Conservation (phyloP, 176 grass and related monocot species). For the Tillandsia leiboldiana region DNA sequence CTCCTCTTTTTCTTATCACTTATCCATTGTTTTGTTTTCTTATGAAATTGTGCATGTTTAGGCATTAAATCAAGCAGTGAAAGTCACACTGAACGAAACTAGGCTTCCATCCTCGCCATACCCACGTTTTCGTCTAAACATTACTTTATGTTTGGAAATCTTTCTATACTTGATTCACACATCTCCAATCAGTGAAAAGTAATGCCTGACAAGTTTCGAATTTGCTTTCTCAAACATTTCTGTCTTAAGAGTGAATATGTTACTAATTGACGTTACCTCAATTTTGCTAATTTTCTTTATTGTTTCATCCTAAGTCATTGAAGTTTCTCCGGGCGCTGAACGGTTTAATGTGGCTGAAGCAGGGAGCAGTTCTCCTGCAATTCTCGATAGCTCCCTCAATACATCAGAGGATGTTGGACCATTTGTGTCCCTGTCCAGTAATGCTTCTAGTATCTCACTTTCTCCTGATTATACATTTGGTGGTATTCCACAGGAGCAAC, state of each 20-base stretch:
- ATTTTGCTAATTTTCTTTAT: neutral
- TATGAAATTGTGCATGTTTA: neutral
- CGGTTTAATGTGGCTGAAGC: conserved; percentile 12
- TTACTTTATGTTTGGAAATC: no score
- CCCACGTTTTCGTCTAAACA: no score
- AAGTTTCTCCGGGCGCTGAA: neutral
- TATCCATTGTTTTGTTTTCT: neutral
- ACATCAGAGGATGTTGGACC: conserved; percentile 37
- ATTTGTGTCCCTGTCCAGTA: conserved; percentile 30
- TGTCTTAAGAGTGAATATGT: no score
- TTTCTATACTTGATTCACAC: no score
- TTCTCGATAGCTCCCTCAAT: conserved; percentile 17
- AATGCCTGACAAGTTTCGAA: neutral
- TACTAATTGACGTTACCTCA: no score
- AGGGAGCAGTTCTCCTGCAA: conserved; percentile 35
- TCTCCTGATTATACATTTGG: conserved; percentile 36
- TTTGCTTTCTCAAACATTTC: neutral
- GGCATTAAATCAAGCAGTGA: no score
- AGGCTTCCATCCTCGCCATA: no score
- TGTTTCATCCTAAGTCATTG: neutral
- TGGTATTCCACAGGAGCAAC: conserved; percentile 56
- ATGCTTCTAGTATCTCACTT: conserved; percentile 30
- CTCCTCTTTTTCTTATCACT: conserved; percentile 6
- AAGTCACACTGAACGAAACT: no score
- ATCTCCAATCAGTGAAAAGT: no score